Conservation (phyloP, 306 rosid species). For the Amphicarpaea edgeworthii region DNA sequence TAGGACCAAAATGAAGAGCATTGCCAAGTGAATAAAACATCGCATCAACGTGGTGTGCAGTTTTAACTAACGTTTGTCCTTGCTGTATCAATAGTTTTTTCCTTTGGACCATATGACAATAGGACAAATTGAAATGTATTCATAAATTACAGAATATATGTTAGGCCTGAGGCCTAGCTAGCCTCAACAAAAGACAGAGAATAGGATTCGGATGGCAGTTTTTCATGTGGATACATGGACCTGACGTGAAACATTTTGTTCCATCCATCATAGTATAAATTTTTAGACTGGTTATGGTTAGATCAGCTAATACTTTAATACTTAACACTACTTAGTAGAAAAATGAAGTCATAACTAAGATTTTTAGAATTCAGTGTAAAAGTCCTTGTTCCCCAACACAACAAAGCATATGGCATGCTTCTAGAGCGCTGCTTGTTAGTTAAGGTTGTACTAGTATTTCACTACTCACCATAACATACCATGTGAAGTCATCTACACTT, state of each 20-base stretch:
- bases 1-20: neutral
- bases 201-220: neutral
- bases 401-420: slow-evolving; percentile 24
- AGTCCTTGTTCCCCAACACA: slow-evolving; percentile 7
- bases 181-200: neutral
- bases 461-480: slow-evolving; percentile 4
- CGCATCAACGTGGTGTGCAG: neutral
- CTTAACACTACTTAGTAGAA: neutral
- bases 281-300: neutral
- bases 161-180: neutral
- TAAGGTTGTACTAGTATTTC: slow-evolving; percentile 6
- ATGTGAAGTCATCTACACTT: slow-evolving; percentile 21
- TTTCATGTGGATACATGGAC: neutral
- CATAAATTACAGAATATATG: slow-evolving; percentile 2
- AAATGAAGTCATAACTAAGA: neutral
- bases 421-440: neutral
- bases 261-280: neutral
- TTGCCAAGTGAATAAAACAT: neutral
- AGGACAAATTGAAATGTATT: slow-evolving; percentile 2
- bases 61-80: slow-evolving; percentile 1
- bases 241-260: neutral
- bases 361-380: neutral
- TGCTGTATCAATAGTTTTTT: neutral
- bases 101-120: neutral
- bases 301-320: neutral